Conservation (phyloP, 129 eudicot species). For the Sambucus nigra region DNA sequence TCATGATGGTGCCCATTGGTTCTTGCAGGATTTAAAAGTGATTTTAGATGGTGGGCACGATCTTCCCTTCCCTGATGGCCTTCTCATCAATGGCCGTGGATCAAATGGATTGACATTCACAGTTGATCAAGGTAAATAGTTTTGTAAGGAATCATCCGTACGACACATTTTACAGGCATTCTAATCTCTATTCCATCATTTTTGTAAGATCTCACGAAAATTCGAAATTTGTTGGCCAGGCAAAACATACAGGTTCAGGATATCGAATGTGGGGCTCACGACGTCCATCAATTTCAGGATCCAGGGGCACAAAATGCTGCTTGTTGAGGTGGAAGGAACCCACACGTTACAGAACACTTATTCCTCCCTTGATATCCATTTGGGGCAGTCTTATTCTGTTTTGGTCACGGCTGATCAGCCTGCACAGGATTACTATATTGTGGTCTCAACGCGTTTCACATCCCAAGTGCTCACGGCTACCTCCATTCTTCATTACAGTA, state of each 20-base stretch:
- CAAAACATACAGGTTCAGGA: constrained; percentile 51
- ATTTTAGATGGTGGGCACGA: constrained; percentile 48
- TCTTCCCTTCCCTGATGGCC: constrained; percentile 69
- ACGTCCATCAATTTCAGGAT: constrained; percentile 55
- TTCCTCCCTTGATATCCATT: constrained; percentile 50
- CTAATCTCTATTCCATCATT: too few species aligned
- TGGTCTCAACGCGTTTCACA: constrained; percentile 54
- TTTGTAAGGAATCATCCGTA: background rate
- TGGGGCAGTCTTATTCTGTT: constrained; percentile 63
- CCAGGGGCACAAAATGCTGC: constrained; percentile 48
- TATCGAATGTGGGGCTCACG: constrained; percentile 57
- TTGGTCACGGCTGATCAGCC: constrained; percentile 64
- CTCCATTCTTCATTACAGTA: constrained; percentile 48
- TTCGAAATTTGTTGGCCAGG: constrained; percentile 27
- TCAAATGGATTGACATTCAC: constrained; percentile 33
- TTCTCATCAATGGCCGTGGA: constrained; percentile 67
- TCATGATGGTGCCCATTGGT: background rate
- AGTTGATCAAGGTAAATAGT: constrained; percentile 52
- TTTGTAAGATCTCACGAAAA: too few species aligned
- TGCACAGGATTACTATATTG: constrained; percentile 45
- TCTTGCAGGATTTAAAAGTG: constrained; percentile 39
- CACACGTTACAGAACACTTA: constrained; percentile 51
- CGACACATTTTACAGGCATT: too few species aligned
- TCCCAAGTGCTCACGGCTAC: constrained; percentile 55
- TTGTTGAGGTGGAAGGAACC: constrained; percentile 69